Conservation (phyloP, 179 eudicot species). For the Pouteria campechiana region DNA sequence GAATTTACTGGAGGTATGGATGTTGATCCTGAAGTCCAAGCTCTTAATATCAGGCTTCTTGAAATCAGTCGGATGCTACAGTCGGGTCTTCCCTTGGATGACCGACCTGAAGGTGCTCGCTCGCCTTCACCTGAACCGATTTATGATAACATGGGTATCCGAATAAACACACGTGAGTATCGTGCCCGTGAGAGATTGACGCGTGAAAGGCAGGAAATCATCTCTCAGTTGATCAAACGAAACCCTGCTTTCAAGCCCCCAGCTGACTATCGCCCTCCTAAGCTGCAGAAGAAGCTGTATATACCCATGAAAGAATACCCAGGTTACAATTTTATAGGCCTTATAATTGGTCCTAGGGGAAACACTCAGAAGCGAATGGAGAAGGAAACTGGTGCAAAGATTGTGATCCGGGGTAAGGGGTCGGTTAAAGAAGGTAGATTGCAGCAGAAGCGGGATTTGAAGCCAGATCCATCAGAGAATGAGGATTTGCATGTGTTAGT, state of each 20-base stretch:
- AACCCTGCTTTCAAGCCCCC: constrained; percentile 85
- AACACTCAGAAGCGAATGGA: constrained; percentile 95
- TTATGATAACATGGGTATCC: constrained; percentile 73
- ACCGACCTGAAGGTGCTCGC: constrained; percentile 73
- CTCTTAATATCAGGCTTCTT: constrained; percentile 47
- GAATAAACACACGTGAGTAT: constrained; percentile 80
- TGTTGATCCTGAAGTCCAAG: constrained; percentile 77
- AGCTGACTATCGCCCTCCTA: constrained; percentile 81
- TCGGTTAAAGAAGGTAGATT: constrained; percentile 72
- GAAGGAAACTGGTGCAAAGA: constrained; percentile 87
- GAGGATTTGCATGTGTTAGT: constrained; percentile 92
- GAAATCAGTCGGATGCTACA: constrained; percentile 77
- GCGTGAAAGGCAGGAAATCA: constrained; percentile 71
- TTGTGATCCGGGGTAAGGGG: constrained; percentile 88
- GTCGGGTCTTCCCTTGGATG: constrained; percentile 61
- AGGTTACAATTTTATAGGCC: constrained; percentile 79
- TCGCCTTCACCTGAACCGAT: constrained; percentile 92
- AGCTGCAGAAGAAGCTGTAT: constrained; percentile 77
- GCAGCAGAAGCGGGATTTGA: constrained; percentile 72
- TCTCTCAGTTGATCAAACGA: constrained; percentile 61
- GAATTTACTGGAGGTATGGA: constrained; percentile 55
- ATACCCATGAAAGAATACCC: constrained; percentile 90
- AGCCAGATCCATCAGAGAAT: constrained; percentile 65
- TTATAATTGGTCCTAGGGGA: constrained; percentile 92
- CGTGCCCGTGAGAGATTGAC: constrained; percentile 72